These are phyloP conservation scores for Cylindrodendrum hubeiense DNA, from an alignment of 2,329 filamentous ascomycete genomes.

Conservation along the genomic window DNA sequence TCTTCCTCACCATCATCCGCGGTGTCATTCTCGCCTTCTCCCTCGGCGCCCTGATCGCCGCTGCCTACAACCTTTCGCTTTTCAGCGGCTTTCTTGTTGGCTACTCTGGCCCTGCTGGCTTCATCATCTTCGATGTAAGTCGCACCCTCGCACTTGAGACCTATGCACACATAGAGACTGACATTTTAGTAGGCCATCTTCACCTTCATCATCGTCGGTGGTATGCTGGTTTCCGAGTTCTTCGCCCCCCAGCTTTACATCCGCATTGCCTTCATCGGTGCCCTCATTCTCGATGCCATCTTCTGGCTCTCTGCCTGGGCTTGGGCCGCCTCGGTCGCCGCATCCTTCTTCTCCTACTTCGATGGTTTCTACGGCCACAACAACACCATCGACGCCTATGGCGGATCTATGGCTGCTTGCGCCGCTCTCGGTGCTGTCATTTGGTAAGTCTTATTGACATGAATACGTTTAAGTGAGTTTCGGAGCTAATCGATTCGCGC, in stretches of 20 bases:
- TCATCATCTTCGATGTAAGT: conserved; percentile 62
- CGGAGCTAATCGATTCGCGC: not conserved
- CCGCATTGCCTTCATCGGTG: conserved; percentile 50
- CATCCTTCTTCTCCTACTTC: conserved; percentile 42
- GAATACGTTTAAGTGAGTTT: not conserved
- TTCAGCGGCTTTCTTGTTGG: conserved; percentile 43
- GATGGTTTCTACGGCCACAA: conserved; percentile 29
- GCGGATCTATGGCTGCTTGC: conserved; percentile 51
- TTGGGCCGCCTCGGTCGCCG: conserved; percentile 55
- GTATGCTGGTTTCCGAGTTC: conserved; percentile 51
- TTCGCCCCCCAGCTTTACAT: conserved; percentile 51
- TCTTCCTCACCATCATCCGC: conserved; percentile 54
- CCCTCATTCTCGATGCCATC: conserved; percentile 53
- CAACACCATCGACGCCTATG: conserved; percentile 38
- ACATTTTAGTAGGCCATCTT: conserved; percentile 50
- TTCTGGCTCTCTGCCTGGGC: conserved; percentile 56
- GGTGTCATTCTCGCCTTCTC: conserved; percentile 55
- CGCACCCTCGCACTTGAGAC: conserved; percentile 21
- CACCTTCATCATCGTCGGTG: conserved; percentile 56
- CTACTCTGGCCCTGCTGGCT: conserved; percentile 52
- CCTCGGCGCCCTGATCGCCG: conserved; percentile 53
- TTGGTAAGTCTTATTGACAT: conserved; percentile 48
- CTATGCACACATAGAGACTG: conserved; percentile 14
- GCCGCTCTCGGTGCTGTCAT: conserved; percentile 56
- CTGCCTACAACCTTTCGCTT: conserved; percentile 55